Percentiles rank a stretch among this genome's conserved stretches.
Evolutionary conservation across 208 protist species (phyloP).

Genomic region (Leishmania aethiopica): DNA sequence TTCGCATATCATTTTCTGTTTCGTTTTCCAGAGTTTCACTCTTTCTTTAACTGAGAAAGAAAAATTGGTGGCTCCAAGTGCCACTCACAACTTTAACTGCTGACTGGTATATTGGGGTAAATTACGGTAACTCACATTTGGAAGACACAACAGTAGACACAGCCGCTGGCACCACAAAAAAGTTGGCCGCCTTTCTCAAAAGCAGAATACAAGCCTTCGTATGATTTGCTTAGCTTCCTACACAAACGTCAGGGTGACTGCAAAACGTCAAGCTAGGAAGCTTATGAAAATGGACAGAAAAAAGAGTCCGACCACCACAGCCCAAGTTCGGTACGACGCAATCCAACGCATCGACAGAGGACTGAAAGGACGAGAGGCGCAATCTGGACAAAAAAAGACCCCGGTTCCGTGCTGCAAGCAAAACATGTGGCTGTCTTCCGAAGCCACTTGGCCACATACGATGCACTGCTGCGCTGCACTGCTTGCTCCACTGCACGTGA

Average conservation of each 20-base stretch:
- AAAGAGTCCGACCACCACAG: constrained; percentile 26
- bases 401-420: background rate
- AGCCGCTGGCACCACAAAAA: background rate
- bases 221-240: background rate
- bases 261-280: background rate
- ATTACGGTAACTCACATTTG: background rate
- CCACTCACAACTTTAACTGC: background rate
- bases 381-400: constrained; percentile 57
- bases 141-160: background rate
- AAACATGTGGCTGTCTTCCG: constrained; percentile 26
- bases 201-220: background rate
- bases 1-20: constrained; percentile 3
- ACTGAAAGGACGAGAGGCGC: constrained; percentile 74
- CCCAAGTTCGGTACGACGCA: constrained; percentile 64
- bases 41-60: background rate
- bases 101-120: background rate
- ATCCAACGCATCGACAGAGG: constrained; percentile 58
- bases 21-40: constrained; percentile 1
- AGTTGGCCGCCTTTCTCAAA: background rate
- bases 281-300: constrained; percentile 8
- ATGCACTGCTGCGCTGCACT: constrained; percentile 16
- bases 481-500: background rate
- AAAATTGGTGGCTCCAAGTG: background rate
- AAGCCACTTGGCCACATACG: constrained; percentile 50
- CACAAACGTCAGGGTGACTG: background rate